Evolutionary conservation across 176 grass and related monocot species (phyloP).

Genomic region (Oryza coarctata): DNA sequence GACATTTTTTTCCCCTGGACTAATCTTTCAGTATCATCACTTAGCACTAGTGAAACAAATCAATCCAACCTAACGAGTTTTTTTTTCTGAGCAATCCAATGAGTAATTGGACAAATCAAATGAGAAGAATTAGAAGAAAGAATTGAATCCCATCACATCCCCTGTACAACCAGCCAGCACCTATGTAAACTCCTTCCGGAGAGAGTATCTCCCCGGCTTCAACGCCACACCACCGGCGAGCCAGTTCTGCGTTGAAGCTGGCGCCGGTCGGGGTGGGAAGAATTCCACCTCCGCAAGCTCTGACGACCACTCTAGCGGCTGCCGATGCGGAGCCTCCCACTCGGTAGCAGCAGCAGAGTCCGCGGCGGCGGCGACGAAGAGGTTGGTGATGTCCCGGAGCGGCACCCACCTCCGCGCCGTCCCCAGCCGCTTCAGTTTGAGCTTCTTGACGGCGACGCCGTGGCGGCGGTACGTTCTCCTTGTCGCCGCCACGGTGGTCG

Average conservation of each 20-base stretch:
- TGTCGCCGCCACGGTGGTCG: not conserved
- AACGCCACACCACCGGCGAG: not conserved
- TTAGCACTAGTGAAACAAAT: not conserved
- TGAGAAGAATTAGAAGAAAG: not conserved
- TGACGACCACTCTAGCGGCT: not conserved
- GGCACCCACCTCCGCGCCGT: conserved; percentile 25
- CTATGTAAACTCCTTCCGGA: conserved; percentile 47
- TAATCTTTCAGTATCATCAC: not conserved
- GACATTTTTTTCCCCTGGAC: not conserved
- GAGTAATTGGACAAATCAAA: conserved; percentile 21
- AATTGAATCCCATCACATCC: not conserved
- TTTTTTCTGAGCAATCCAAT: conserved; percentile 1
- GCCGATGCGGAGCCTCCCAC: not conserved
- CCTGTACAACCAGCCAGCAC: not conserved
- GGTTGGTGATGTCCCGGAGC: conserved; percentile 51
- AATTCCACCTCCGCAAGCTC: not conserved
- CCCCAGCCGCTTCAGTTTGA: conserved; percentile 32
- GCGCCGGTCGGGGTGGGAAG: too few relatives aligned
- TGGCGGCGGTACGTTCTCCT: conserved; percentile 31
- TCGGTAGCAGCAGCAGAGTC: not conserved
- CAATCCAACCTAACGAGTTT: not conserved
- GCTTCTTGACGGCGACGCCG: conserved; percentile 10
- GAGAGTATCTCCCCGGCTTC: conserved; percentile 21
- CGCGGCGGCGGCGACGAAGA: not conserved
- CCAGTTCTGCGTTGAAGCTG: not conserved